These are phyloP conservation scores for Primulina eburnea DNA, from an alignment of 257 asterid species.

Conservation along the genomic window DNA sequence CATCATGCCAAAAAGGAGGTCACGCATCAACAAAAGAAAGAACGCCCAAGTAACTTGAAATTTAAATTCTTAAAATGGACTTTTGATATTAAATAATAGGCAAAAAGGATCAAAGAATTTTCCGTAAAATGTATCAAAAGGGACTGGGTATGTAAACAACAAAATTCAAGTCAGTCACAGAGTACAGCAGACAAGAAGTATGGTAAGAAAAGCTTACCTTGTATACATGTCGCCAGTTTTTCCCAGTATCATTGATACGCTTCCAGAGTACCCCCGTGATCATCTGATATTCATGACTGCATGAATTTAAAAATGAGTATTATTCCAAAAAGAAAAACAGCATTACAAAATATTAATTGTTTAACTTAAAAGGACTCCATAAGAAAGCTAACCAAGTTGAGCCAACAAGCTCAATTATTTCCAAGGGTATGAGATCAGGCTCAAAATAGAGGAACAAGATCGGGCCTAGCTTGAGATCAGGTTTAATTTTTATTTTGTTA, in stretches of 20 bases:
- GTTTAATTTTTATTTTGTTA: neutral
- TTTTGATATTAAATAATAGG: conserved; percentile 3
- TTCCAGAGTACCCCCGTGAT: conserved; percentile 94
- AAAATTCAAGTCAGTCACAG: neutral
- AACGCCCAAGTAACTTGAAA: conserved; percentile 1
- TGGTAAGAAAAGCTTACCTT: conserved; percentile 53
- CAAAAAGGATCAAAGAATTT: conserved; percentile 20
- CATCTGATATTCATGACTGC: conserved; percentile 94
- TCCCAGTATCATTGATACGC: conserved; percentile 90
- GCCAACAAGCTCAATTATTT: neutral
- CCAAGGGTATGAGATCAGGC: neutral
- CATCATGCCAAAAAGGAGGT: conserved; percentile 17
- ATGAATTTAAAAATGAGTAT: conserved; percentile 23
- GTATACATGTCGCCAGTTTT: conserved; percentile 97
- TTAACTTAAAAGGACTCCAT: conserved; percentile 28
- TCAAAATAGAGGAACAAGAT: neutral
- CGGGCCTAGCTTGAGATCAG: neutral
- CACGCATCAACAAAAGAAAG: conserved; percentile 3
- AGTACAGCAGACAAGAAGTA: neutral
- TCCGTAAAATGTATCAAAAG: neutral
- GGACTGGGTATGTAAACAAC: conserved; percentile 5
- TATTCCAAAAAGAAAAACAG: conserved; percentile 2
- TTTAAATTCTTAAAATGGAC: conserved; percentile 10
- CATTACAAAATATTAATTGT: conserved; percentile 7
- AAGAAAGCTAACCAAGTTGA: neutral